Conservation (phyloP, 2,329 filamentous ascomycete genomes). For the Macroventuria anomochaeta region DNA sequence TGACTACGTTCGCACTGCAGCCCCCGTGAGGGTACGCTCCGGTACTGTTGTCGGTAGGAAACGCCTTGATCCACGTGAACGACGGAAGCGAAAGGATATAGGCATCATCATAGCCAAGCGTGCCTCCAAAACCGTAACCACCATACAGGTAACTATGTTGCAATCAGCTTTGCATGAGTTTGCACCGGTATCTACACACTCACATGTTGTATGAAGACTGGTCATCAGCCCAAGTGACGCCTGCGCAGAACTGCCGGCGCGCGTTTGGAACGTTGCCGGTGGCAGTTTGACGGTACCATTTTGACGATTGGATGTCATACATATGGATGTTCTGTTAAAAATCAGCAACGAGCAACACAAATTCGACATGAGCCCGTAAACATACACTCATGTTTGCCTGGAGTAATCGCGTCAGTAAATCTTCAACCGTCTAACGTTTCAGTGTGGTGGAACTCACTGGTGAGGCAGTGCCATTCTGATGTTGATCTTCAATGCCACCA, state of each 20-base stretch:
- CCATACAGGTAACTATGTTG: constrained; percentile 65
- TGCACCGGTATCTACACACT: constrained; percentile 3
- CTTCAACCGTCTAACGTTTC: not conserved
- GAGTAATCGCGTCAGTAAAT: not conserved
- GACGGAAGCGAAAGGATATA: constrained; percentile 68
- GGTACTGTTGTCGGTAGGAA: constrained; percentile 50
- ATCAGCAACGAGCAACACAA: not conserved
- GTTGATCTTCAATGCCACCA: constrained; percentile 62
- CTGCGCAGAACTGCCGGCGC: constrained; percentile 67
- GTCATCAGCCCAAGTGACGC: constrained; percentile 65
- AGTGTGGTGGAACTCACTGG: constrained; percentile 23
- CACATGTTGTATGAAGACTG: constrained; percentile 70
- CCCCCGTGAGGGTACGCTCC: constrained; percentile 59
- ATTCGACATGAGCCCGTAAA: not conserved
- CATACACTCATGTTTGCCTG: constrained; percentile 48
- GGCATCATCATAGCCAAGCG: constrained; percentile 65
- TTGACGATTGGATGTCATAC: constrained; percentile 65
- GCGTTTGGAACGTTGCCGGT: constrained; percentile 60
- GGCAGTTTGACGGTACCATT: constrained; percentile 67
- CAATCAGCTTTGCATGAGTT: not conserved
- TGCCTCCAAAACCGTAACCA: constrained; percentile 59
- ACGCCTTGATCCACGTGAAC: constrained; percentile 68
- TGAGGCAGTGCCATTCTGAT: constrained; percentile 56
- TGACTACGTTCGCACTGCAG: constrained; percentile 63
- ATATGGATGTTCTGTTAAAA: constrained; percentile 58